phyloP scores from a whole-genome alignment of 208 protist genomes.

The Acanthamoeba rhysodes region DNA sequence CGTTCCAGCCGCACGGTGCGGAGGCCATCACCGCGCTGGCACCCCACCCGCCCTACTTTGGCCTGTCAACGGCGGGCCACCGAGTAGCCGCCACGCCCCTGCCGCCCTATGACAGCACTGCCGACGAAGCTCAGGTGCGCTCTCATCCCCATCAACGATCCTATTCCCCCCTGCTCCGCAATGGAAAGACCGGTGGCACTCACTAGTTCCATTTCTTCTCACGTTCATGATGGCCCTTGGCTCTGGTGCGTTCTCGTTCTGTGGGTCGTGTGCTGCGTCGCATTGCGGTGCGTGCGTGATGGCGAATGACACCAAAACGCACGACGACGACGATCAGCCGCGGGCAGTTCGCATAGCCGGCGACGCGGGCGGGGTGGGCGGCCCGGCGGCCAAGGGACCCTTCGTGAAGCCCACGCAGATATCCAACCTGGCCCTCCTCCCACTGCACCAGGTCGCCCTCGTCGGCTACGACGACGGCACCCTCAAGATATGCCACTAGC shows the following conservation, averaged over 20 bases:
- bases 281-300: neutral
- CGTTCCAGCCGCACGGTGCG: neutral
- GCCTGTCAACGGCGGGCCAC: neutral
- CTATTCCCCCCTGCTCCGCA: neutral
- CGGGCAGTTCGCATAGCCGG: neutral
- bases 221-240: too few relatives aligned
- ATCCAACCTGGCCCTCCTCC: neutral
- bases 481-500: neutral
- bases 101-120: neutral
- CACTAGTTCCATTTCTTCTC: too few relatives aligned
- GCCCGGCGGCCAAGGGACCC: neutral
- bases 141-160: neutral
- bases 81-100: neutral
- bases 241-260: too few relatives aligned
- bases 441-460: conserved; percentile 5
- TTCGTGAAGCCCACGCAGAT: conserved; percentile 4
- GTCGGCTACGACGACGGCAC: conserved; percentile 28
- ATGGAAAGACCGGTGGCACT: neutral
- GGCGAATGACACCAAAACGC: neutral
- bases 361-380: neutral
- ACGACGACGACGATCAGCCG: neutral
- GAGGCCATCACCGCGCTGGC: conserved; percentile 1
- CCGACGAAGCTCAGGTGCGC: neutral
- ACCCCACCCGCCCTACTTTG: neutral
- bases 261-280: neutral